These are phyloP conservation scores for Nymphaea colorata DNA, from an alignment of 164 flowering plant genomes.

Conservation along the genomic window DNA sequence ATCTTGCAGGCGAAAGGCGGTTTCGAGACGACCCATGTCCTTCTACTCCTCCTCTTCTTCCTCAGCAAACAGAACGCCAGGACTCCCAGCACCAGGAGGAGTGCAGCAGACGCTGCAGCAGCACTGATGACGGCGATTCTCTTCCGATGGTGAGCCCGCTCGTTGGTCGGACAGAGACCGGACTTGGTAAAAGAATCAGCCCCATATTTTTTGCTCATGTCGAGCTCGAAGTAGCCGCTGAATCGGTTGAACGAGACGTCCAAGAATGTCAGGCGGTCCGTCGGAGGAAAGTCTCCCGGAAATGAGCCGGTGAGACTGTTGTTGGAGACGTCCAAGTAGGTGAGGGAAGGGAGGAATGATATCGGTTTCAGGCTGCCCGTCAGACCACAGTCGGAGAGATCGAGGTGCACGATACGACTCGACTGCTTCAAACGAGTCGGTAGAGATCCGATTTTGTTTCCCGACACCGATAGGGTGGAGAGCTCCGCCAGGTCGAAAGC, in stretches of 20 bases:
- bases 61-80: slow-evolving; percentile 13
- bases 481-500: slow-evolving; percentile 43
- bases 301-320: slow-evolving; percentile 47
- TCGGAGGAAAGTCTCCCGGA: slow-evolving; percentile 52
- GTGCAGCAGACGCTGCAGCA: slow-evolving; percentile 20
- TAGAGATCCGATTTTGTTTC: not conserved
- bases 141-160: not conserved
- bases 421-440: not conserved
- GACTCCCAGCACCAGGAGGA: slow-evolving; percentile 10
- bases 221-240: slow-evolving; percentile 22
- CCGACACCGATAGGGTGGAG: slow-evolving; percentile 19
- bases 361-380: slow-evolving; percentile 32
- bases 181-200: slow-evolving; percentile 47
- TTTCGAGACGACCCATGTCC: slow-evolving; percentile 71
- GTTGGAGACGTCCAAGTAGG: slow-evolving; percentile 47
- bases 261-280: slow-evolving; percentile 30
- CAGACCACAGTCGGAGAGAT: slow-evolving; percentile 51
- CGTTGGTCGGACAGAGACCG: slow-evolving; percentile 18
- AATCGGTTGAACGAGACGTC: slow-evolving; percentile 63
- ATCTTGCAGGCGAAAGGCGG: slow-evolving; percentile 16
- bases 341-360: slow-evolving; percentile 27
- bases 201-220: slow-evolving; percentile 35
- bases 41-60: slow-evolving; percentile 21
- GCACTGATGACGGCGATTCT: slow-evolving; percentile 14
- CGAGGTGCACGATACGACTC: slow-evolving; percentile 19